phyloP scores from a whole-genome alignment of 805 yeast species.

The Saturnispora sanitii region DNA sequence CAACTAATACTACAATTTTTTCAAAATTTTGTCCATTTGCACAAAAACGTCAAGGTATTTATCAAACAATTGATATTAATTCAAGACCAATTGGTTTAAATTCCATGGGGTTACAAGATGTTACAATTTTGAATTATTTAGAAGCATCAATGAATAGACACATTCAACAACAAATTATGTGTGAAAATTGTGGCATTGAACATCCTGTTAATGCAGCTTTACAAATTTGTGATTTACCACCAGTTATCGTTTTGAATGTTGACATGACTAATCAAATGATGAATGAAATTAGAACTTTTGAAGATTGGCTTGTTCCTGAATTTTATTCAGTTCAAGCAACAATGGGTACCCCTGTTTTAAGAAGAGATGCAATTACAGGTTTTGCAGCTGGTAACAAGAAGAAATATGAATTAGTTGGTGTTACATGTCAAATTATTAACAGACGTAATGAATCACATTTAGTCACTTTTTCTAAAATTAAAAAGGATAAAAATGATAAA shows the following conservation, averaged over 20 bases:
- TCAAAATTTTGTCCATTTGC: slow-evolving; percentile 32
- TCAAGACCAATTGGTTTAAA: slow-evolving; percentile 25
- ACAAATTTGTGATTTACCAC: slow-evolving; percentile 48
- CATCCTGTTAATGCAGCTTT: slow-evolving; percentile 48
- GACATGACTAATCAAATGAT: slow-evolving; percentile 46
- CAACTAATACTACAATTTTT: slow-evolving; percentile 32
- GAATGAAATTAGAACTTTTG: slow-evolving; percentile 37
- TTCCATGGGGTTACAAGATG: slow-evolving; percentile 19
- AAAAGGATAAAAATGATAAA: slow-evolving; percentile 11
- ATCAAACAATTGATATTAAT: slow-evolving; percentile 35
- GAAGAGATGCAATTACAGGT: slow-evolving; percentile 20
- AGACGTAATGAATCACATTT: slow-evolving; percentile 46
- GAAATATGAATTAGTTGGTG: slow-evolving; percentile 57
- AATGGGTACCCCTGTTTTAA: slow-evolving; percentile 20
- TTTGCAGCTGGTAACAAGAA: slow-evolving; percentile 12
- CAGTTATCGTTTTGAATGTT: slow-evolving; percentile 53
- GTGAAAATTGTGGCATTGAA: slow-evolving; percentile 40
- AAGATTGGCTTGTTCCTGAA: slow-evolving; percentile 53
- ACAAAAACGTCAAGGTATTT: slow-evolving; percentile 28
- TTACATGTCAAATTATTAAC: slow-evolving; percentile 57
- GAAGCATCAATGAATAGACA: slow-evolving; percentile 50
- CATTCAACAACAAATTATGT: slow-evolving; percentile 40
- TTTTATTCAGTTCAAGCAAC: slow-evolving; percentile 34
- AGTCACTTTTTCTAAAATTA: slow-evolving; percentile 33
- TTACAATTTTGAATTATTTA: slow-evolving; percentile 45